Conservation (phyloP, 2,329 filamentous ascomycete genomes). For the Aureobasidium pullulans region DNA sequence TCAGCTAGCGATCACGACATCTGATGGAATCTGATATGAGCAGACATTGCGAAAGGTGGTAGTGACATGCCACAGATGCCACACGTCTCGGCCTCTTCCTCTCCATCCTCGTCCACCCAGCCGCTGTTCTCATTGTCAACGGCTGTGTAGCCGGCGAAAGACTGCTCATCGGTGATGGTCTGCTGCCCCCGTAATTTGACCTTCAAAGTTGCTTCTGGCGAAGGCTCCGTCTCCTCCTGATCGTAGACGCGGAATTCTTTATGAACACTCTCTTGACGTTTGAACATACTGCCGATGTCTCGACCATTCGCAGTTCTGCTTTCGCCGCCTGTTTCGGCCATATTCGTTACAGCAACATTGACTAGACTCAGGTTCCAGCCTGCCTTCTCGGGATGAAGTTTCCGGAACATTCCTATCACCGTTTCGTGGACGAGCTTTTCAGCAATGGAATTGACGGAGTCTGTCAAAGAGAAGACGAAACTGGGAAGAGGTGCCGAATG, state of each 20-base stretch:
- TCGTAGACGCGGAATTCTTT: constrained; percentile 58
- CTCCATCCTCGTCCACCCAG: neutral
- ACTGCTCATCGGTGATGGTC: neutral
- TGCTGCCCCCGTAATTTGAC: neutral
- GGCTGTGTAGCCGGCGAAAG: neutral
- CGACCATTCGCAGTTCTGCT: constrained; percentile 48
- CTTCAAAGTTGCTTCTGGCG: neutral
- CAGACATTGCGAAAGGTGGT: constrained; percentile 51
- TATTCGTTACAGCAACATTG: constrained; percentile 83
- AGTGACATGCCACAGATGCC: constrained; percentile 45
- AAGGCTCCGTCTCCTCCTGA: neutral
- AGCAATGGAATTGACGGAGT: constrained; percentile 52
- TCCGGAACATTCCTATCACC: constrained; percentile 65
- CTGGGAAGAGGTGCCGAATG: constrained; percentile 65
- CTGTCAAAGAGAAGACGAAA: constrained; percentile 62
- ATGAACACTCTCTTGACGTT: constrained; percentile 60
- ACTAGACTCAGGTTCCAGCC: constrained; percentile 77
- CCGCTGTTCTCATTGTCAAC: neutral
- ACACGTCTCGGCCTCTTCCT: constrained; percentile 33
- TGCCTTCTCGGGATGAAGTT: constrained; percentile 59
- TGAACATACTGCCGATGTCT: constrained; percentile 80
- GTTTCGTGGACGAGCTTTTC: constrained; percentile 63
- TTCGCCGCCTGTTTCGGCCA: constrained; percentile 47
- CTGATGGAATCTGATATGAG: constrained; percentile 49
- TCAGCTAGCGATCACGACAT: neutral